Conservation (phyloP, 768 basidiomycete genomes). For the Gautieria morchelliformis region DNA sequence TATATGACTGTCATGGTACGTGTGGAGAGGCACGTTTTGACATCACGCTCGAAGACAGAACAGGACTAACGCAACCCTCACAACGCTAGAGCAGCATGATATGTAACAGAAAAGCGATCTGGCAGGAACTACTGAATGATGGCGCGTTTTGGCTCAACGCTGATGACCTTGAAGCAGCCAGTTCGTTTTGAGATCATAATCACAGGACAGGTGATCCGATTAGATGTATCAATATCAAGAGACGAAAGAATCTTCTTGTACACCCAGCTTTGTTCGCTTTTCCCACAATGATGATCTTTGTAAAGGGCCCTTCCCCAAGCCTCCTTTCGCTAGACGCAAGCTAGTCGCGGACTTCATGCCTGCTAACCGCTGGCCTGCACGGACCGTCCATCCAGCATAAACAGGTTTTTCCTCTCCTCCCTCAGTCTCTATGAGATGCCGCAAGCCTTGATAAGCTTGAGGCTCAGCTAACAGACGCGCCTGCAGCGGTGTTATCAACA, state of each 20-base stretch:
- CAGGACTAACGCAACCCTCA: too few relatives aligned
- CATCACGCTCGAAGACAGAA: too few relatives aligned
- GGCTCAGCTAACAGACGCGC: slow-evolving; percentile 62
- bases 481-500: slow-evolving; percentile 26
- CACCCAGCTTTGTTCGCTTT: slow-evolving; percentile 21
- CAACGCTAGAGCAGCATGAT: background rate
- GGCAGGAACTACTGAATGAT: slow-evolving; percentile 32
- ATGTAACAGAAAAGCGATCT: slow-evolving; percentile 27
- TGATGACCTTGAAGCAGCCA: slow-evolving; percentile 38
- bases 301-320: slow-evolving; percentile 17
- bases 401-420: slow-evolving; percentile 24
- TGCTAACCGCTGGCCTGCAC: slow-evolving; percentile 3
- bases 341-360: too few relatives aligned
- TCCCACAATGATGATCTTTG: slow-evolving; percentile 14
- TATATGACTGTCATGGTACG: too few relatives aligned
- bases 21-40: too few relatives aligned
- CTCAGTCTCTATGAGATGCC: slow-evolving; percentile 13
- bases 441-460: slow-evolving; percentile 30
- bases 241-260: slow-evolving; percentile 7
- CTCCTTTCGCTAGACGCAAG: slow-evolving; percentile 45
- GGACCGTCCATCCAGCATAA: background rate
- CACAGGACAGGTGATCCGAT: background rate
- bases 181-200: slow-evolving; percentile 16
- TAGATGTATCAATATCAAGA: background rate
- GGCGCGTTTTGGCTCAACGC: slow-evolving; percentile 46